phyloP scores from a whole-genome alignment of 257 asterid genomes.

The Eucommia ulmoides region DNA sequence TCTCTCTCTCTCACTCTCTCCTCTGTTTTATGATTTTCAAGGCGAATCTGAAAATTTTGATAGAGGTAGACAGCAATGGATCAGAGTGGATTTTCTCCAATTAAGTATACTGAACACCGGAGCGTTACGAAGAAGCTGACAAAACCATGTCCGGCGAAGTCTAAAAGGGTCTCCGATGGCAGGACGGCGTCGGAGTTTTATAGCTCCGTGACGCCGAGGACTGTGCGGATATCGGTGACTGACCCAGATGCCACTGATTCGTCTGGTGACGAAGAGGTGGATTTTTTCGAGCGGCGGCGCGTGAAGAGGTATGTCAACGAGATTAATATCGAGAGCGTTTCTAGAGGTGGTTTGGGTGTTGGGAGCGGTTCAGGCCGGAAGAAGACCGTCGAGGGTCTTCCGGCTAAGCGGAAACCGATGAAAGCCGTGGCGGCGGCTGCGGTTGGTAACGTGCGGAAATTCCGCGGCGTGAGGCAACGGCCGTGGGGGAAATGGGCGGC shows the following conservation, averaged over 20 bases:
- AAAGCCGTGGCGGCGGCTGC: slow-evolving; percentile 6
- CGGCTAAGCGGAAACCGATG: slow-evolving; percentile 23
- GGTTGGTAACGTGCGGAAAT: slow-evolving; percentile 23
- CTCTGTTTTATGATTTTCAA: background rate
- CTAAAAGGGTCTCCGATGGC: slow-evolving; percentile 5
- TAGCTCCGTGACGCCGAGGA: slow-evolving; percentile 15
- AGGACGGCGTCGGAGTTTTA: slow-evolving; percentile 6
- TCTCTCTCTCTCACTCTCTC: background rate
- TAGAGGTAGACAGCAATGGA: slow-evolving; percentile 29
- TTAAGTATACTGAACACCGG: slow-evolving; percentile 58
- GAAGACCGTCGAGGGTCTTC: slow-evolving; percentile 9
- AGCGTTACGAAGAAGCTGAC: slow-evolving; percentile 29
- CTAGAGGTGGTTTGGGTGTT: background rate
- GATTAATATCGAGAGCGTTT: slow-evolving; percentile 28
- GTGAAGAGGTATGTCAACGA: slow-evolving; percentile 48
- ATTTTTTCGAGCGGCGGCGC: slow-evolving; percentile 31
- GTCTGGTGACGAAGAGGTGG: slow-evolving; percentile 54
- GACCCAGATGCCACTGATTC: slow-evolving; percentile 90
- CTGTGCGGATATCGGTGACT: slow-evolving; percentile 40
- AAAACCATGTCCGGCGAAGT: slow-evolving; percentile 19
- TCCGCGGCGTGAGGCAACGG: slow-evolving; percentile 58
- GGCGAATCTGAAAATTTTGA: background rate
- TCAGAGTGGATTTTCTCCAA: slow-evolving; percentile 29
- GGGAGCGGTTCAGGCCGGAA: background rate
- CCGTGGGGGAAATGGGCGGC: slow-evolving; percentile 85